phyloP scores from a whole-genome alignment of 768 basidiomycete species.

The Leccinum imitatum region DNA sequence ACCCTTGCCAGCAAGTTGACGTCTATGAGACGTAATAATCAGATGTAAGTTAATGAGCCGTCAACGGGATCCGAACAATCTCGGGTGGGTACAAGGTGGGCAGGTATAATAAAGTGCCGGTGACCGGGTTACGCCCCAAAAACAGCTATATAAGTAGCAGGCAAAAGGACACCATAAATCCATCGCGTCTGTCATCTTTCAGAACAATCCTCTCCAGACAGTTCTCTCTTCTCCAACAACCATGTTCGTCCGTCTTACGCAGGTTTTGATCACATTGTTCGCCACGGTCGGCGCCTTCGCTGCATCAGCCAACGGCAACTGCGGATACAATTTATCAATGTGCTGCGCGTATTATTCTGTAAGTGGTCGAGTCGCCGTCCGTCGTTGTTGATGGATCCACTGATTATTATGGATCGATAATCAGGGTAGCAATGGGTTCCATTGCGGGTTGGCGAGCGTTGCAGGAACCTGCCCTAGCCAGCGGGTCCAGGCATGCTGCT shows the following conservation, averaged over 20 bases:
- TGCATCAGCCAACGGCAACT: not conserved
- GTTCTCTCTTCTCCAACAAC: not conserved
- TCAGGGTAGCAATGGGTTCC: too few relatives aligned
- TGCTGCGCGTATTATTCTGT: not conserved
- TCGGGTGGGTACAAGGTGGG: too few relatives aligned
- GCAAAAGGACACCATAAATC: too few relatives aligned
- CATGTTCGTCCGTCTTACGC: constrained; percentile 7
- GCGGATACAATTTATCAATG: not conserved
- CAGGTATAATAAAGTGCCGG: too few relatives aligned
- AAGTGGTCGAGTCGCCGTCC: not conserved
- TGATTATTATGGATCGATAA: not conserved
- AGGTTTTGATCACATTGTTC: not conserved
- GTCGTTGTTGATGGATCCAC: not conserved
- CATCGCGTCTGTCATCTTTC: too few relatives aligned
- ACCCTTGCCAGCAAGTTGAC: too few relatives aligned
- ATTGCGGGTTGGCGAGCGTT: not conserved
- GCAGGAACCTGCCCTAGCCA: not conserved
- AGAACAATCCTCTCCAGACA: too few relatives aligned
- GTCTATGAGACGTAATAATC: too few relatives aligned
- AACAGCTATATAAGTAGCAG: too few relatives aligned
- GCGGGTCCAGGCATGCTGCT: not conserved
- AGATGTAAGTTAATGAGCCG: too few relatives aligned
- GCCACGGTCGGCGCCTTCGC: not conserved
- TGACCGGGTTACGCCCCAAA: too few relatives aligned
- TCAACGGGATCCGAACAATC: too few relatives aligned